Evolutionary conservation across 305 asterid species (phyloP).

Genomic region (Solanum aculeatissimum): DNA sequence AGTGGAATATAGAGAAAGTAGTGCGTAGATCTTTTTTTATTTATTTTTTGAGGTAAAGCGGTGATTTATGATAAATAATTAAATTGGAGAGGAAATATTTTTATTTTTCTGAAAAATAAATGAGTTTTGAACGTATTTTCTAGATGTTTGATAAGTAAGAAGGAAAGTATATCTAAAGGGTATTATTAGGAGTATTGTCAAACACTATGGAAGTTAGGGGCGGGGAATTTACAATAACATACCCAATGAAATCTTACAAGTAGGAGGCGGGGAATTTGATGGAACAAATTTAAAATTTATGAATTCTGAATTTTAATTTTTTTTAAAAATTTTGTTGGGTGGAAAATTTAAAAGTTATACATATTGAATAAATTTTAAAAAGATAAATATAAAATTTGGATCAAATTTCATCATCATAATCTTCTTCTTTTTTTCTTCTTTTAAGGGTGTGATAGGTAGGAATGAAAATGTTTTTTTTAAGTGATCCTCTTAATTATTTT

Average conservation of each 20-base stretch:
- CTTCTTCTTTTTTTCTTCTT: no score
- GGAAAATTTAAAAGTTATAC: rapidly evolving
- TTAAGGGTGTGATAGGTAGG: no score
- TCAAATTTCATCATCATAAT: no score
- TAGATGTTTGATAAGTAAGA: neutral
- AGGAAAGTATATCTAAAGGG: neutral
- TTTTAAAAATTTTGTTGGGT: no score
- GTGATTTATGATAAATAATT: neutral
- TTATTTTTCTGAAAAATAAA: neutral
- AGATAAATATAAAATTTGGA: no score
- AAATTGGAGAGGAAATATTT: neutral
- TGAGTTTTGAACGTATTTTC: neutral
- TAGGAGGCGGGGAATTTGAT: neutral
- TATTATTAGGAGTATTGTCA: no score
- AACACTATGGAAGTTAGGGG: neutral
- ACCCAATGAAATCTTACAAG: no score
- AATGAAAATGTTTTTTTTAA: no score
- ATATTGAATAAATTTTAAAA: no score
- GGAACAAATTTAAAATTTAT: neutral
- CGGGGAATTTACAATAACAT: no score
- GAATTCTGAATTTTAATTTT: neutral
- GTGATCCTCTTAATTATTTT: no score
- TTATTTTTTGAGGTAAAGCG: neutral
- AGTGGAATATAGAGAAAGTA: neutral
- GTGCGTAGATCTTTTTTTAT: neutral